phyloP scores from a whole-genome alignment of 2,329 filamentous ascomycete genomes.

The Sporothrix globosa region DNA sequence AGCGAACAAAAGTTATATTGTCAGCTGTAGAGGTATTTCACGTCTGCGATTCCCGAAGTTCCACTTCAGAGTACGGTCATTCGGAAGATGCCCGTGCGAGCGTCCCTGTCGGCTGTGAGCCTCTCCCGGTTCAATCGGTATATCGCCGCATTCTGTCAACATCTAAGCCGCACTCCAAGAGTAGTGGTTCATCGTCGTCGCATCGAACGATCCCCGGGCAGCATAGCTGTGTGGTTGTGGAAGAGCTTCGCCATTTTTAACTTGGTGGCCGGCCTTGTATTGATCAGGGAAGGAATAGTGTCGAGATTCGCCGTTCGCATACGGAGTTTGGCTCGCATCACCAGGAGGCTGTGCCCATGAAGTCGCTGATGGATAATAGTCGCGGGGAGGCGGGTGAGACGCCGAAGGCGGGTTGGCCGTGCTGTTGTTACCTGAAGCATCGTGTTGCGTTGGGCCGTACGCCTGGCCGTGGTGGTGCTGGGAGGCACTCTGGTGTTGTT shows the following conservation, averaged over 20 bases:
- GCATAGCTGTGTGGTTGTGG: conserved; percentile 49
- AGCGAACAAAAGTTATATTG: not conserved
- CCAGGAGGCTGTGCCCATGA: conserved; percentile 58
- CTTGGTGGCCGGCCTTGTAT: conserved; percentile 49
- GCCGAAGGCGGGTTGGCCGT: conserved; percentile 35
- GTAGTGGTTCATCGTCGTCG: conserved; percentile 55
- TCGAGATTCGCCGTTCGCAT: conserved; percentile 50
- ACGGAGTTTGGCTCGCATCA: conserved; percentile 52
- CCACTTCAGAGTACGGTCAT: not conserved
- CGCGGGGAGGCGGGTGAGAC: conserved; percentile 45
- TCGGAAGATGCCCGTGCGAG: too few relatives aligned
- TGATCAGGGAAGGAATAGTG: conserved; percentile 56
- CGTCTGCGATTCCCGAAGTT: not conserved
- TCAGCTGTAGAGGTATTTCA: not conserved
- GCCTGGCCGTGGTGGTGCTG: conserved; percentile 33
- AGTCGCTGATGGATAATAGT: conserved; percentile 58
- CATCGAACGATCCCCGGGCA: conserved; percentile 52
- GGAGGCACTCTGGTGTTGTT: conserved; percentile 20
- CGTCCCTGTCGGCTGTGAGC: not conserved
- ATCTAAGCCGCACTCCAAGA: conserved; percentile 56
- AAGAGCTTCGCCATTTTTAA: conserved; percentile 43
- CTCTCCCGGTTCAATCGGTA: not conserved
- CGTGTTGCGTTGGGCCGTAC: conserved; percentile 32
- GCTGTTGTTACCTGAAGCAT: conserved; percentile 26
- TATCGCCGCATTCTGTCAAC: not conserved